These are phyloP conservation scores for Penicillium sp. DNA, from an alignment of 2,329 filamentous ascomycete genomes.

Conservation along the genomic window DNA sequence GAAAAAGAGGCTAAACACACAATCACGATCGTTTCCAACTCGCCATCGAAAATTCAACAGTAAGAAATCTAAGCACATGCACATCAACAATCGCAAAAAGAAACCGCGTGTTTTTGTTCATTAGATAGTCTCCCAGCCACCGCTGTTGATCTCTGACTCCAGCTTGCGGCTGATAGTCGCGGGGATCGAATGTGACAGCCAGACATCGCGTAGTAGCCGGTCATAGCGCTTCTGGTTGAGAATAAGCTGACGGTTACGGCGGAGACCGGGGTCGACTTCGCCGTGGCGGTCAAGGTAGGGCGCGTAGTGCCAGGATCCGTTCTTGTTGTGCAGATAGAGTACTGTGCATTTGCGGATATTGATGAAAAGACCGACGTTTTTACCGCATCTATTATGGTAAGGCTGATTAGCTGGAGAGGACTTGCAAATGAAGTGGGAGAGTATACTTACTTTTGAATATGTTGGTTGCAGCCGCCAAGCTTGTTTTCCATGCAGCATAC, in stretches of 20 bases:
- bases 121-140: conserved; percentile 79
- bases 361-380: conserved; percentile 88
- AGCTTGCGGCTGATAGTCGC: conserved; percentile 85
- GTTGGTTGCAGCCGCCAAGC: conserved; percentile 84
- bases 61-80: conserved; percentile 4
- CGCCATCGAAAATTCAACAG: neutral
- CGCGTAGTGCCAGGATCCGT: conserved; percentile 80
- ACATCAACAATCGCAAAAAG: neutral
- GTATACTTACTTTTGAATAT: conserved; percentile 71
- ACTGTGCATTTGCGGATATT: conserved; percentile 96
- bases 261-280: conserved; percentile 87
- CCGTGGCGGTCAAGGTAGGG: conserved; percentile 96
- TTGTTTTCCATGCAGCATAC: conserved; percentile 76
- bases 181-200: conserved; percentile 82
- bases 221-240: conserved; percentile 94
- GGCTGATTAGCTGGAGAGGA: conserved; percentile 14
- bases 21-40: neutral
- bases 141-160: conserved; percentile 94
- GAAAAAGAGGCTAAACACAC: neutral
- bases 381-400: conserved; percentile 65
- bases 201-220: conserved; percentile 76
- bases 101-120: conserved; percentile 10
- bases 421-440: neutral
- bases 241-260: conserved; percentile 83
- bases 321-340: conserved; percentile 76